These are phyloP conservation scores for Euphorbia tirucalli DNA, from an alignment of 345 rosid genomes.

Conservation along the genomic window DNA sequence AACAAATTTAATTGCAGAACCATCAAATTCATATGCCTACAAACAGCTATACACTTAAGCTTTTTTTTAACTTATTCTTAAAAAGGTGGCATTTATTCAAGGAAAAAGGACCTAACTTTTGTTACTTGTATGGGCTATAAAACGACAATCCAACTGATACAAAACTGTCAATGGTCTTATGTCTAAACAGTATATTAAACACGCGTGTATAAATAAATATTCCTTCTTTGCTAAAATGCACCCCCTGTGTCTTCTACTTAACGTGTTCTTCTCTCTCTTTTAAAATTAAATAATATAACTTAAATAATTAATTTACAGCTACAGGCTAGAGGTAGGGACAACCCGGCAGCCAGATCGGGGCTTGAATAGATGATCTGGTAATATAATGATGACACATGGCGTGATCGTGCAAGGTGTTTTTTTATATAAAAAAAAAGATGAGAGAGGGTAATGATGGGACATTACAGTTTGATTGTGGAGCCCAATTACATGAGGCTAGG, in stretches of 20 bases:
- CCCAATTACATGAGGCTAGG: slow-evolving; percentile 26
- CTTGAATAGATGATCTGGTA: slow-evolving; percentile 12
- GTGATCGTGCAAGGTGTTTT: background rate
- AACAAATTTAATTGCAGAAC: too few species aligned
- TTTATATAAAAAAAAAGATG: background rate
- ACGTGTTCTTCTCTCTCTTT: background rate
- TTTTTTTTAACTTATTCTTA: too few species aligned
- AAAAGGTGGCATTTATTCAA: too few species aligned
- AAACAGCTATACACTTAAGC: too few species aligned
- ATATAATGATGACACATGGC: slow-evolving; percentile 17
- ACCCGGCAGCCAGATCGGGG: background rate
- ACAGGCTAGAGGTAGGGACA: slow-evolving; percentile 3
- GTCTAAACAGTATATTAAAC: background rate
- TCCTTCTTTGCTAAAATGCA: slow-evolving; percentile 11
- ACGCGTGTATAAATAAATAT: background rate
- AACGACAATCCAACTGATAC: slow-evolving; percentile 8
- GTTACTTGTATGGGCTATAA: slow-evolving; percentile 1
- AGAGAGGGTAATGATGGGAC: slow-evolving; percentile 24
- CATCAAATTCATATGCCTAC: too few species aligned
- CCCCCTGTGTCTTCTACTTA: background rate
- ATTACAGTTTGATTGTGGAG: slow-evolving; percentile 19
- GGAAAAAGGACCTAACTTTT: too few species aligned
- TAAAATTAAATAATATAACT: too few species aligned
- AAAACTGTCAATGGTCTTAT: background rate
- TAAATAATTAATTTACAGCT: slow-evolving; percentile 7